These are phyloP conservation scores for Salix koriyanagi DNA, from an alignment of 345 rosid species.

Conservation along the genomic window DNA sequence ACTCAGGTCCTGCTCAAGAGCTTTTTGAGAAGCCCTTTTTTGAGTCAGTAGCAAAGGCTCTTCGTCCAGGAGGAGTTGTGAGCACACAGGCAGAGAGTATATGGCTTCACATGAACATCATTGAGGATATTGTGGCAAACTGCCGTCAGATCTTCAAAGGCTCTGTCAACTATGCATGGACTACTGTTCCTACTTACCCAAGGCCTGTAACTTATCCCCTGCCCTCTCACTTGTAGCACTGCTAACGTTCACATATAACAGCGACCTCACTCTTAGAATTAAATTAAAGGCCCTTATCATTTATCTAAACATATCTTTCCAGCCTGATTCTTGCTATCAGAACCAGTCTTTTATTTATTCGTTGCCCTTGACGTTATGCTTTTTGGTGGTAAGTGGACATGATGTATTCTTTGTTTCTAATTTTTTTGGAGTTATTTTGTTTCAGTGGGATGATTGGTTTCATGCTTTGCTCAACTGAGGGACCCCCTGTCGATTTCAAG, in stretches of 20 bases:
- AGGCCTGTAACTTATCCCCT: conserved; percentile 38
- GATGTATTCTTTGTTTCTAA: background rate
- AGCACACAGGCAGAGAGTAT: conserved; percentile 95
- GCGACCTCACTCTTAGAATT: background rate
- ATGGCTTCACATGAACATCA: conserved; percentile 99
- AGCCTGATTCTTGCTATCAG: background rate
- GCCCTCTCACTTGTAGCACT: background rate
- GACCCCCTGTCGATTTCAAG: conserved; percentile 84
- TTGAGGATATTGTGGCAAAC: conserved; percentile 78
- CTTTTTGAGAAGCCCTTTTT: conserved; percentile 96
- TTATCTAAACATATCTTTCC: background rate
- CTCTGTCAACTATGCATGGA: conserved; percentile 95
- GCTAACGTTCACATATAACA: background rate
- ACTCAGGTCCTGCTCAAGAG: conserved; percentile 89
- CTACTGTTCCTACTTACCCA: conserved; percentile 95
- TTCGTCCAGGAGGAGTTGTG: conserved; percentile 95
- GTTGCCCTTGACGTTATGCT: background rate
- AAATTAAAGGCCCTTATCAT: background rate
- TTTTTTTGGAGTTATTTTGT: conserved; percentile 1
- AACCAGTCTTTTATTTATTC: background rate
- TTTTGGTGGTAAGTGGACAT: background rate
- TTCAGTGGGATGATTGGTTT: conserved; percentile 92
- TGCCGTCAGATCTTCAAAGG: conserved; percentile 91
- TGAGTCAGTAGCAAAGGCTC: conserved; percentile 73
- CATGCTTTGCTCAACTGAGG: conserved; percentile 95